Conservation (phyloP, 768 basidiomycete genomes). For the Amanita pallidorosea region DNA sequence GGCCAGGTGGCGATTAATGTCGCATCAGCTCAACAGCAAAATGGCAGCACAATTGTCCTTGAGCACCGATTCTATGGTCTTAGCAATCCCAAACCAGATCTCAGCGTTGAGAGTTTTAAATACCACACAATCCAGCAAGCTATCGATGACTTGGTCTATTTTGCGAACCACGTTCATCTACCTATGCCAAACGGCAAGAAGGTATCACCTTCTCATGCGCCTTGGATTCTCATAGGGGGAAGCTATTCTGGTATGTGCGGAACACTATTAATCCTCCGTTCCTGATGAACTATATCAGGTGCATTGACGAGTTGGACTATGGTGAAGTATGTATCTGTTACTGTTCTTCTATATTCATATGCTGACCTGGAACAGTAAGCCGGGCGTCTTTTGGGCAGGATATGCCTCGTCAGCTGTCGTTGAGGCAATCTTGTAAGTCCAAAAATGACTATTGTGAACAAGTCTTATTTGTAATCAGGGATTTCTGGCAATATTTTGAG, state of each 20-base stretch:
- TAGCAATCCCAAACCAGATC: constrained; percentile 60
- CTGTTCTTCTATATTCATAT: not conserved
- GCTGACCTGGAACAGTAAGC: constrained; percentile 29
- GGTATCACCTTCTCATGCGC: constrained; percentile 42
- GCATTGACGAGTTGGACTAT: constrained; percentile 52
- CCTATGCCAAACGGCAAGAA: constrained; percentile 58
- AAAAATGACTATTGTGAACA: not conserved
- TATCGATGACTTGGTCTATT: constrained; percentile 63
- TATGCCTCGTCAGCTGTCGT: constrained; percentile 61
- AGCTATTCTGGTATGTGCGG: constrained; percentile 32
- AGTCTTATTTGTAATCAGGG: constrained; percentile 15
- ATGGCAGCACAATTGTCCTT: constrained; percentile 49
- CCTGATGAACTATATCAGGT: constrained; percentile 13
- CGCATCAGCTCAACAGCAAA: constrained; percentile 45
- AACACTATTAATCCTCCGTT: not conserved
- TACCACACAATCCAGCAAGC: constrained; percentile 65
- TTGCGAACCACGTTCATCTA: constrained; percentile 52
- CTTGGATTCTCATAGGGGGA: constrained; percentile 41
- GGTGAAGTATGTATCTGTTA: constrained; percentile 39
- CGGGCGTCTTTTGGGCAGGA: constrained; percentile 52
- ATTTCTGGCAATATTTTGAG: constrained; percentile 68
- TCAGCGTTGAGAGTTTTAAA: constrained; percentile 44
- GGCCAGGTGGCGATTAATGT: not conserved
- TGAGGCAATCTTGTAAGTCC: constrained; percentile 40
- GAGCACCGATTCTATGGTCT: constrained; percentile 71